Evolutionary conservation across 176 grass and related monocot species (phyloP).

Genomic region (Oropetium thomaeum): DNA sequence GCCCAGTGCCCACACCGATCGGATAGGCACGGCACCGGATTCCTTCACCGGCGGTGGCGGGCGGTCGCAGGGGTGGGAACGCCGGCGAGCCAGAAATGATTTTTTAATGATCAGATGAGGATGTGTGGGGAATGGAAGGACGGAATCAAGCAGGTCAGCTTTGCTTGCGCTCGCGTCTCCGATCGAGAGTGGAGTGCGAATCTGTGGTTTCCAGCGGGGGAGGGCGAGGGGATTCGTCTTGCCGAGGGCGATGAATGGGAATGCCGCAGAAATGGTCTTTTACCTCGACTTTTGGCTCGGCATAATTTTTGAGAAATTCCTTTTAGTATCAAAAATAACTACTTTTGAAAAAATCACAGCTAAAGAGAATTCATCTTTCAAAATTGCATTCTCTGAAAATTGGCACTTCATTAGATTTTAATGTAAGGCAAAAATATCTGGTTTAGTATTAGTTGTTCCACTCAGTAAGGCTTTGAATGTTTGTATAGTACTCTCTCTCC

Average conservation of each 20-base stretch:
- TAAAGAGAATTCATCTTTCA: too few species aligned
- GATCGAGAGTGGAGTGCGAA: neutral
- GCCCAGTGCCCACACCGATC: conserved; percentile 2
- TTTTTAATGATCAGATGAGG: neutral
- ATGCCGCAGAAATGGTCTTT: too few species aligned
- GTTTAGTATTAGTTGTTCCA: too few species aligned
- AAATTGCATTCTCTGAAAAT: too few species aligned
- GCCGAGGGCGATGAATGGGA: neutral
- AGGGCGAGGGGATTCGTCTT: neutral
- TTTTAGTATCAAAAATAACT: too few species aligned
- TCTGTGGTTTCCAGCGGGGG: neutral
- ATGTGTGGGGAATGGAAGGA: neutral
- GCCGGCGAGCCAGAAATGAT: neutral
- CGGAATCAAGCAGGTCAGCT: neutral
- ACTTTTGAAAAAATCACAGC: too few species aligned
- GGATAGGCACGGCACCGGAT: neutral
- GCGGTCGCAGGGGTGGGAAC: neutral
- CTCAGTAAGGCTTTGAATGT: too few species aligned
- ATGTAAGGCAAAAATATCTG: too few species aligned
- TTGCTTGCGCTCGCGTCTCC: neutral
- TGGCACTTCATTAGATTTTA: too few species aligned
- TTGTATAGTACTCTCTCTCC: too few species aligned
- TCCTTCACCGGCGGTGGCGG: neutral
- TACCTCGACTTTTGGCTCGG: too few species aligned
- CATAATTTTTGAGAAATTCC: too few species aligned